Evolutionary conservation across 139 green algal species (phyloP).

Genomic region (Ulvella scutata): DNA sequence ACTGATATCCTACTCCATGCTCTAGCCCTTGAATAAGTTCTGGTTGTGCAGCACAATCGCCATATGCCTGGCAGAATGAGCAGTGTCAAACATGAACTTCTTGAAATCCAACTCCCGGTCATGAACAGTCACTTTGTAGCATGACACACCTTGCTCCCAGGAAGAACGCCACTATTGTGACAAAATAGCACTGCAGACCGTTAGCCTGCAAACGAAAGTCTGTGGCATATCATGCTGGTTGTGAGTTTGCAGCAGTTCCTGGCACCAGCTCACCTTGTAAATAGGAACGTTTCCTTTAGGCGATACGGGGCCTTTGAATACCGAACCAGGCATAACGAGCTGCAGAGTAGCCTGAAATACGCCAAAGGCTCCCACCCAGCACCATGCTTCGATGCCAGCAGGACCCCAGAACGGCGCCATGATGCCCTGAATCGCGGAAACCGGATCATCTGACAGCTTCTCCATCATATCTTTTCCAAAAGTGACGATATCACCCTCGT

Average conservation of each 20-base stretch:
- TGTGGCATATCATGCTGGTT: background rate
- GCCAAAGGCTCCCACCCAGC: constrained; percentile 27
- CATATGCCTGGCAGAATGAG: no score
- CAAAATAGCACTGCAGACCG: constrained; percentile 25
- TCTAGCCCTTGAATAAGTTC: no score
- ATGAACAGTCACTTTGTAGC: no score
- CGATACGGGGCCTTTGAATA: constrained; percentile 28
- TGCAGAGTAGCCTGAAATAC: constrained; percentile 32
- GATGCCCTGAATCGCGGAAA: background rate
- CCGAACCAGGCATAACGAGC: constrained; percentile 33
- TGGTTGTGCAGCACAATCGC: no score
- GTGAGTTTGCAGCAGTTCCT: background rate
- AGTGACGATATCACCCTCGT: constrained; percentile 9
- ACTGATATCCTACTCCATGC: no score
- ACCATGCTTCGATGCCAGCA: constrained; percentile 17
- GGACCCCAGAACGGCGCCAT: constrained; percentile 15
- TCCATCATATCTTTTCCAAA: constrained; percentile 4
- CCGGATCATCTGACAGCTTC: no score
- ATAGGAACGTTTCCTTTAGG: constrained; percentile 45
- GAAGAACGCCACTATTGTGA: constrained; percentile 23
- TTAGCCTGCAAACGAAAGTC: constrained; percentile 24
- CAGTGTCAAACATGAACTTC: no score
- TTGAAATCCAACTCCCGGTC: no score
- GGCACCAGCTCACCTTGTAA: constrained; percentile 32
- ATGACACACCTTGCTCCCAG: constrained; percentile 10